Evolutionary conservation across 768 basidiomycete species (phyloP).

Genomic region (Agaricus subrufescens): DNA sequence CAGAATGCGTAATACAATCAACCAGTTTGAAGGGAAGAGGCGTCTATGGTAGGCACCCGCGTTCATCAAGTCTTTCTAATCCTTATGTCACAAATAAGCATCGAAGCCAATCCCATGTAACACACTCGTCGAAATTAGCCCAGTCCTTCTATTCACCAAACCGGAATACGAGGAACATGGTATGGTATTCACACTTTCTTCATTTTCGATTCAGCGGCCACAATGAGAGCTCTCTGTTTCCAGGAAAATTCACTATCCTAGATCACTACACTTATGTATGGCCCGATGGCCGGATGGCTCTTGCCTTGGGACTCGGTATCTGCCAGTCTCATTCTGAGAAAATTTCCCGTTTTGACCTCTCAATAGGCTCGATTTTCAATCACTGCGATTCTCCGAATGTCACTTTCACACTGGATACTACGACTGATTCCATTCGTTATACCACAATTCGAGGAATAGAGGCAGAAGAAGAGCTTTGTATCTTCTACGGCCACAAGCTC

Average conservation of each 20-base stretch:
- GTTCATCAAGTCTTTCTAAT: background rate
- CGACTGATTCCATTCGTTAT: slow-evolving; percentile 59
- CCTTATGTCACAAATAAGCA: background rate
- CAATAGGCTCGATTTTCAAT: slow-evolving; percentile 76
- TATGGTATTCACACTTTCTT: slow-evolving; percentile 13
- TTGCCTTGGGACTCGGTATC: slow-evolving; percentile 74
- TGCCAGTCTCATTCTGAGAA: no score
- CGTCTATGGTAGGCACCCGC: slow-evolving; percentile 48
- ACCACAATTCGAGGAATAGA: slow-evolving; percentile 48
- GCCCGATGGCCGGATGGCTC: slow-evolving; percentile 69
- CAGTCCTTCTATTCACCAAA: slow-evolving; percentile 71
- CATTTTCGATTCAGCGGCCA: background rate
- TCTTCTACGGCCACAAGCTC: slow-evolving; percentile 67
- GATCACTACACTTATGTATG: slow-evolving; percentile 79
- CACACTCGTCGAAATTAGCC: slow-evolving; percentile 78
- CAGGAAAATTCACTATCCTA: slow-evolving; percentile 52
- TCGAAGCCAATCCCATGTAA: slow-evolving; percentile 42
- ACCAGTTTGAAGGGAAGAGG: slow-evolving; percentile 52
- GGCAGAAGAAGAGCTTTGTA: slow-evolving; percentile 70
- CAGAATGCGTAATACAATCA: slow-evolving; percentile 43
- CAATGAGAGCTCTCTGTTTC: background rate
- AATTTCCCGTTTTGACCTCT: background rate
- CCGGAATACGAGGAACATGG: slow-evolving; percentile 69
- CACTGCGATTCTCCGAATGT: slow-evolving; percentile 70
- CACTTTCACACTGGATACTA: slow-evolving; percentile 50